A percentile compares a stretch with the other conserved stretches of the same genome.
Conservation (phyloP, 139 green algal species). For the Tetradesmus lagerheimii region DNA sequence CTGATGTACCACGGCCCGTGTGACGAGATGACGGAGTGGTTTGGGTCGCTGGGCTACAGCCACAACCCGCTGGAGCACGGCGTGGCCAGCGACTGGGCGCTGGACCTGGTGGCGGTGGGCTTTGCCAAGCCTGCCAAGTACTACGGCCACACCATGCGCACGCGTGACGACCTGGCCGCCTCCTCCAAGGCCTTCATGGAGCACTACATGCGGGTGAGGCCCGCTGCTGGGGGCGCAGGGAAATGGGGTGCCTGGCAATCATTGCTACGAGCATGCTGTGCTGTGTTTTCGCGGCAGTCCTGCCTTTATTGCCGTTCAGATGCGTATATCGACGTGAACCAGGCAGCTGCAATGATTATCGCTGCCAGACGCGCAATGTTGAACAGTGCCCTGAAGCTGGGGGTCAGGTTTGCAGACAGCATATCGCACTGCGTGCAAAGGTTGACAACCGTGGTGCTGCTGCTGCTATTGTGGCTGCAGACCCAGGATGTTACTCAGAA, state of each 20-base stretch:
- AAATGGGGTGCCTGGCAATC: too few relatives aligned
- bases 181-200: slow-evolving; percentile 49
- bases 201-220: slow-evolving; percentile 39
- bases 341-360: too few relatives aligned
- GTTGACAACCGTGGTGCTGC: background rate
- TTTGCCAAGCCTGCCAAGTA: slow-evolving; percentile 65
- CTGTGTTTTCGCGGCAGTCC: too few relatives aligned
- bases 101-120: slow-evolving; percentile 75
- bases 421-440: background rate
- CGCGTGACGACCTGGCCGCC: slow-evolving; percentile 30
- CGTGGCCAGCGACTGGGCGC: slow-evolving; percentile 48
- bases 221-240: background rate
- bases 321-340: too few relatives aligned
- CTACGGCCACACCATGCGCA: slow-evolving; percentile 61
- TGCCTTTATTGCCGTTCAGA: too few relatives aligned
- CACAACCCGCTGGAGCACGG: slow-evolving; percentile 33
- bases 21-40: slow-evolving; percentile 50
- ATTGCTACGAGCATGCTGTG: too few relatives aligned
- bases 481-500: background rate
- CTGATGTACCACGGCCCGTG: slow-evolving; percentile 53
- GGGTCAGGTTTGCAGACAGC: too few relatives aligned
- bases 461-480: background rate
- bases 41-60: slow-evolving; percentile 43
- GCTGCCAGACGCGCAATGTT: too few relatives aligned
- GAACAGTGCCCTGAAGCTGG: too few relatives aligned